Conservation (phyloP, 2,329 filamentous ascomycete species). For the Helicocarpus griseus region DNA sequence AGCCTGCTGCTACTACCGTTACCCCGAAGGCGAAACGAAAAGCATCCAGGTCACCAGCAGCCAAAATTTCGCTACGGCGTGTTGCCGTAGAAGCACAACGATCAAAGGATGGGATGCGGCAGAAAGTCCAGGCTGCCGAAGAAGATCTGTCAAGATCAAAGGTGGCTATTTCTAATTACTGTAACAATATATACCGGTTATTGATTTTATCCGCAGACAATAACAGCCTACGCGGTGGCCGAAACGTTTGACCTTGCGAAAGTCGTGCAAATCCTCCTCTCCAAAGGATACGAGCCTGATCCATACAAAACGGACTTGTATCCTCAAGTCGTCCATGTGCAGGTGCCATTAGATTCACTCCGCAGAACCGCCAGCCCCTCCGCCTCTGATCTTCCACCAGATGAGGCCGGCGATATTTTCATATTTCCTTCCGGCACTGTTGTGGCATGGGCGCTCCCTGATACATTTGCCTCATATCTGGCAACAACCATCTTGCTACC, state of each 20-base stretch:
- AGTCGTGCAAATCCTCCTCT: constrained; percentile 48
- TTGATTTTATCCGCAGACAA: constrained; percentile 27
- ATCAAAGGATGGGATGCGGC: constrained; percentile 44
- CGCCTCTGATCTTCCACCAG: constrained; percentile 28
- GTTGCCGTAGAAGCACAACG: constrained; percentile 78
- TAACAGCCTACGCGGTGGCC: constrained; percentile 59
- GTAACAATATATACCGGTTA: neutral
- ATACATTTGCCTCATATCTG: constrained; percentile 59
- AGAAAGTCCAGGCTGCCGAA: constrained; percentile 32
- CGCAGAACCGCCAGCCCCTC: constrained; percentile 34
- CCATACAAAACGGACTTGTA: constrained; percentile 53
- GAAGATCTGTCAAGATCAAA: constrained; percentile 29
- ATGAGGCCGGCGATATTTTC: constrained; percentile 71
- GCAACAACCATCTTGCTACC: constrained; percentile 63
- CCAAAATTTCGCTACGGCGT: constrained; percentile 68
- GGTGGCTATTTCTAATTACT: constrained; percentile 15
- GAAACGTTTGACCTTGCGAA: constrained; percentile 54
- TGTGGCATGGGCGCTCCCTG: constrained; percentile 80
- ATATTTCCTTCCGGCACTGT: constrained; percentile 92
- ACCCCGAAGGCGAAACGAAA: constrained; percentile 38
- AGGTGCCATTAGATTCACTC: constrained; percentile 38
- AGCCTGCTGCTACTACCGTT: constrained; percentile 7
- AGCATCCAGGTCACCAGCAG: constrained; percentile 39
- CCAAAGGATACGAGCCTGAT: constrained; percentile 53
- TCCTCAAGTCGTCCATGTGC: constrained; percentile 56